A percentile compares a stretch with the other conserved stretches of the same genome.
Conservation (phyloP, 768 basidiomycete species). For the Leccinum arenicola region DNA sequence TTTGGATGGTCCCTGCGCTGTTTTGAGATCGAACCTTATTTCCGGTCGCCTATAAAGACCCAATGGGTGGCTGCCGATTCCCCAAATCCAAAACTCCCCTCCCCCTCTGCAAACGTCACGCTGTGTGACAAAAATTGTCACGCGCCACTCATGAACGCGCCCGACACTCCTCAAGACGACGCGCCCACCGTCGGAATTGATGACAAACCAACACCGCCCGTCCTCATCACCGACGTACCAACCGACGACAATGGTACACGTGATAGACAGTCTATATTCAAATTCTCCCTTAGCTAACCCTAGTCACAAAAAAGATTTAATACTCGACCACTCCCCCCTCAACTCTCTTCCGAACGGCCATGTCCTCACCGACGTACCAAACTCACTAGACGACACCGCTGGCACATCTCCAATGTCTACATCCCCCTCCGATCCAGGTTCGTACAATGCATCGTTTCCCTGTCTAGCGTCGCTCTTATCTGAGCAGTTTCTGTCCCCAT, state of each 20-base stretch:
- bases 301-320: slow-evolving; percentile 31
- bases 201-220: slow-evolving; percentile 27
- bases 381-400: slow-evolving; percentile 38
- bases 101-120: slow-evolving; percentile 49
- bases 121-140: slow-evolving; percentile 64
- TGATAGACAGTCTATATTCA: slow-evolving; percentile 32
- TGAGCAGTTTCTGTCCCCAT: slow-evolving; percentile 42
- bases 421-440: slow-evolving; percentile 53
- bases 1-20: slow-evolving; percentile 67
- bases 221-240: slow-evolving; percentile 17
- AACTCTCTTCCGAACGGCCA: slow-evolving; percentile 62
- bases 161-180: slow-evolving; percentile 27
- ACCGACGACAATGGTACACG: slow-evolving; percentile 39
- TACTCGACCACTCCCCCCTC: slow-evolving; percentile 27
- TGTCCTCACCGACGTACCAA: slow-evolving; percentile 58
- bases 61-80: slow-evolving; percentile 64
- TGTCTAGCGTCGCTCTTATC: slow-evolving; percentile 28
- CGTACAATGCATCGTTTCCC: slow-evolving; percentile 21
- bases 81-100: slow-evolving; percentile 63
- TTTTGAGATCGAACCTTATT: slow-evolving; percentile 80
- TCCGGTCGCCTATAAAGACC: slow-evolving; percentile 79
- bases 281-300: slow-evolving; percentile 36
- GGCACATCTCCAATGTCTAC: slow-evolving; percentile 36
- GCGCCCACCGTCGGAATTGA: slow-evolving; percentile 30
- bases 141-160: slow-evolving; percentile 67